A percentile compares a stretch with the other conserved stretches of the same genome.
Evolutionary conservation across 2,329 filamentous ascomycete genomes (phyloP).

Genomic region (Coleophoma crateriformis): DNA sequence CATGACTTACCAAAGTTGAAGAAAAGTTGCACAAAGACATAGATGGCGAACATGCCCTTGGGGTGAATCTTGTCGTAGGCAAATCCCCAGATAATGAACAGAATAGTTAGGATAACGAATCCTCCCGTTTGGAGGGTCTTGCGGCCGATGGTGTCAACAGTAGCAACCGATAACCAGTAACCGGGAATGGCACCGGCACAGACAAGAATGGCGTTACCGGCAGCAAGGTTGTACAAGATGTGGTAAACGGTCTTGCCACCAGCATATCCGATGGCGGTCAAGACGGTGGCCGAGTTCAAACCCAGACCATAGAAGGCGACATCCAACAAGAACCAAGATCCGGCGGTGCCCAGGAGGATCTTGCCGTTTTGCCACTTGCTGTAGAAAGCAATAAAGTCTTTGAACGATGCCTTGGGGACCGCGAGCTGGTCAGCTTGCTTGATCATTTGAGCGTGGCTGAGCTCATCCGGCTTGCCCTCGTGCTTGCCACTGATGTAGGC

Average conservation of each 20-base stretch:
- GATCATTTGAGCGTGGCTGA: slow-evolving; percentile 54
- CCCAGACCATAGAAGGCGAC: slow-evolving; percentile 62
- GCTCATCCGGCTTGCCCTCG: slow-evolving; percentile 59
- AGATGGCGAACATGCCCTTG: slow-evolving; percentile 49
- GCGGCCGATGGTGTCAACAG: slow-evolving; percentile 72
- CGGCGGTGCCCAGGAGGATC: slow-evolving; percentile 20
- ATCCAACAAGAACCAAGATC: slow-evolving; percentile 76
- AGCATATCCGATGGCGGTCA: slow-evolving; percentile 68
- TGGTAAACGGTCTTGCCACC: slow-evolving; percentile 59
- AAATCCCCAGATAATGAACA: slow-evolving; percentile 61
- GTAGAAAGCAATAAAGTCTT: slow-evolving; percentile 53
- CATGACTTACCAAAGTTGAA: slow-evolving; percentile 33
- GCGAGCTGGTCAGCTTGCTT: slow-evolving; percentile 9
- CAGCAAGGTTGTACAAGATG: slow-evolving; percentile 64
- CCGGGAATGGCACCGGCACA: slow-evolving; percentile 75
- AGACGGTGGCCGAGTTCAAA: slow-evolving; percentile 69
- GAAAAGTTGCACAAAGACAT: slow-evolving; percentile 39
- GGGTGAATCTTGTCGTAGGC: slow-evolving; percentile 44
- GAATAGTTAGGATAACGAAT: slow-evolving; percentile 53
- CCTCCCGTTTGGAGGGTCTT: slow-evolving; percentile 68
- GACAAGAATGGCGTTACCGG: slow-evolving; percentile 73
- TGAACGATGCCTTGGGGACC: slow-evolving; percentile 65
- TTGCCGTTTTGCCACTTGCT: slow-evolving; percentile 2
- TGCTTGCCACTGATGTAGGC: slow-evolving; percentile 48
- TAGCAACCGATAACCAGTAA: slow-evolving; percentile 73